These are phyloP conservation scores for Peterozyma xylosa DNA, from an alignment of 805 yeast genomes.

Conservation along the genomic window DNA sequence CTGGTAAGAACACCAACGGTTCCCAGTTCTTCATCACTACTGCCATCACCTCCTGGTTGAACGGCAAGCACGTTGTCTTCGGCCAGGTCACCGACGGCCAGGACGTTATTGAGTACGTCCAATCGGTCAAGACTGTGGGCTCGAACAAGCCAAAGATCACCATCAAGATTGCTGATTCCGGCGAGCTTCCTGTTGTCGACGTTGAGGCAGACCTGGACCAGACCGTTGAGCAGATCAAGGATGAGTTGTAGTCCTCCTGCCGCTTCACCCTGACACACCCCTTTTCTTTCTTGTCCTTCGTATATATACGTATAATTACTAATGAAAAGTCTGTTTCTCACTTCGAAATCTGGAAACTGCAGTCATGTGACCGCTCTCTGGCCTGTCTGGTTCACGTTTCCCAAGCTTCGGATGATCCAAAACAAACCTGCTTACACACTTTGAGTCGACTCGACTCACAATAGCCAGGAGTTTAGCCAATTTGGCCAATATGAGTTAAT, in stretches of 20 bases:
- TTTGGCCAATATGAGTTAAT: too few relatives aligned
- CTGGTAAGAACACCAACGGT: slow-evolving; percentile 78
- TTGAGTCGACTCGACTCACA: too few relatives aligned
- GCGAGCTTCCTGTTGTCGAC: slow-evolving; percentile 27
- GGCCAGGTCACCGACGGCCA: slow-evolving; percentile 89
- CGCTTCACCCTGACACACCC: not conserved
- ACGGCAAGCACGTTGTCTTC: slow-evolving; percentile 92
- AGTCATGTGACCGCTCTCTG: too few relatives aligned
- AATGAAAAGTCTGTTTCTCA: too few relatives aligned
- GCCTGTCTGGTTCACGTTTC: too few relatives aligned
- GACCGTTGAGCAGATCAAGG: slow-evolving; percentile 17
- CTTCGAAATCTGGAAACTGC: too few relatives aligned
- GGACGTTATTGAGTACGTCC: slow-evolving; percentile 74
- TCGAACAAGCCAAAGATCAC: slow-evolving; percentile 69
- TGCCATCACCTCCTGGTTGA: slow-evolving; percentile 84
- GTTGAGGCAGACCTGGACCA: slow-evolving; percentile 1
- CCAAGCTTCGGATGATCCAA: too few relatives aligned
- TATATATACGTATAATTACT: not conserved
- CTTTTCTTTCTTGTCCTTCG: not conserved
- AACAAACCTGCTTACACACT: too few relatives aligned
- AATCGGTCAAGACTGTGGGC: slow-evolving; percentile 57
- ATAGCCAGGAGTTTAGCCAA: too few relatives aligned
- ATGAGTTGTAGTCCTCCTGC: slow-evolving; percentile 22
- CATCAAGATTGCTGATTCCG: slow-evolving; percentile 61
- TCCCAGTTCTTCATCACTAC: slow-evolving; percentile 96